A percentile compares a stretch with the other conserved stretches of the same genome.
Evolutionary conservation across 1,284 basidiomycete species (phyloP).

Genomic region (Stygiomarasmius scandens): DNA sequence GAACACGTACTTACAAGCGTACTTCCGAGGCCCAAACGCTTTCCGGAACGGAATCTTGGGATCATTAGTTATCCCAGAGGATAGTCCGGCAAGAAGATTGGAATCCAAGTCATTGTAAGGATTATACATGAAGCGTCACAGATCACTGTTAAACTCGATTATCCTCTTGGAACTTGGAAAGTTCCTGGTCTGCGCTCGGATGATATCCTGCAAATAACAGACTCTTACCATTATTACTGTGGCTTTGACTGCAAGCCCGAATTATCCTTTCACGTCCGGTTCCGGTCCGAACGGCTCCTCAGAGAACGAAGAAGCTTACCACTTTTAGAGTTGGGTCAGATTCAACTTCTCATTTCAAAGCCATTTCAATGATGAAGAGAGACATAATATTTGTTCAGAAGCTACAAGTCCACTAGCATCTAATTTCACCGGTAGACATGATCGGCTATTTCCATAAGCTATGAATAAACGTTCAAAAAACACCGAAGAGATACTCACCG

Average conservation of each 20-base stretch:
- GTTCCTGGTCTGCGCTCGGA: neutral
- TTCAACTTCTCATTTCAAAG: neutral
- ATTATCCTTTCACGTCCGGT: neutral
- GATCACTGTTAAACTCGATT: neutral
- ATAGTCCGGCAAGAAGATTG: neutral
- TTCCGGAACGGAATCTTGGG: neutral
- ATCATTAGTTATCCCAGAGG: neutral
- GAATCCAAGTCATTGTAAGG: neutral
- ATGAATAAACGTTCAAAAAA: slow-evolving; percentile 18
- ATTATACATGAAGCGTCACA: neutral
- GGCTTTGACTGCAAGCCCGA: too few relatives aligned
- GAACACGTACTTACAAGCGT: neutral
- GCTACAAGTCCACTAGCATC: neutral
- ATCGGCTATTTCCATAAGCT: slow-evolving; percentile 46
- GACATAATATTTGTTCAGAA: neutral
- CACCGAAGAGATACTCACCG: slow-evolving; percentile 47
- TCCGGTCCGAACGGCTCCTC: neutral
- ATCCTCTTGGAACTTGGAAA: neutral
- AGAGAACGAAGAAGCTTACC: neutral
- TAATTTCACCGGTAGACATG: slow-evolving; percentile 60
- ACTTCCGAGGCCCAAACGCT: neutral
- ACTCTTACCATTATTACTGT: too few relatives aligned
- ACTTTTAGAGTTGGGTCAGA: neutral
- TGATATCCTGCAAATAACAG: neutral
- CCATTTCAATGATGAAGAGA: neutral